Conservation (phyloP, 225 moss, liverwort and hornwort species). For the Thuidium tamariscinum region DNA sequence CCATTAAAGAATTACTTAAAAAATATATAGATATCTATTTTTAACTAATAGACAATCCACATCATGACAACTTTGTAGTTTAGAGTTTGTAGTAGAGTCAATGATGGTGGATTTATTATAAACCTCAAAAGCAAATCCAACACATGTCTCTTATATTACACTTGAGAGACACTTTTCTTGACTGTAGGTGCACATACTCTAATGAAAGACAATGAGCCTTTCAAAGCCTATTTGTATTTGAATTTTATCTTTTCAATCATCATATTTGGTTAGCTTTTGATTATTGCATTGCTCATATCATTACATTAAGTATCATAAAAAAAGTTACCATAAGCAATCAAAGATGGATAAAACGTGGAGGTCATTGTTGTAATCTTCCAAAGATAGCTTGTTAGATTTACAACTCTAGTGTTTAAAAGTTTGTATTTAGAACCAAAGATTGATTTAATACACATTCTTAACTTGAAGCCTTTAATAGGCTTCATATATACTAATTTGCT, state of each 20-base stretch:
- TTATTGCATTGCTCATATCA: background rate
- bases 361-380: background rate
- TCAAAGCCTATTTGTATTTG: background rate
- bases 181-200: fast-evolving
- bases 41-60: fast-evolving
- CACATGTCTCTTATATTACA: fast-evolving
- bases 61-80: fast-evolving
- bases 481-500: background rate
- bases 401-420: background rate
- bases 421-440: background rate
- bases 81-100: fast-evolving
- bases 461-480: background rate
- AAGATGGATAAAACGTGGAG: background rate
- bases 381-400: background rate
- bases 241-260: background rate
- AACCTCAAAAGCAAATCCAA: background rate
- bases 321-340: background rate
- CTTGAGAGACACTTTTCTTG: background rate
- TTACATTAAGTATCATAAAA: background rate
- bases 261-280: fast-evolving
- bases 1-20: background rate
- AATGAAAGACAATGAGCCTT: fast-evolving
- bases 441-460: background rate
- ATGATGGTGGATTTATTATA: fast-evolving
- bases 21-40: background rate